Base-by-base conservation (phyloP, 176 grass and related monocot species). In the Avena eriantha region DNA sequence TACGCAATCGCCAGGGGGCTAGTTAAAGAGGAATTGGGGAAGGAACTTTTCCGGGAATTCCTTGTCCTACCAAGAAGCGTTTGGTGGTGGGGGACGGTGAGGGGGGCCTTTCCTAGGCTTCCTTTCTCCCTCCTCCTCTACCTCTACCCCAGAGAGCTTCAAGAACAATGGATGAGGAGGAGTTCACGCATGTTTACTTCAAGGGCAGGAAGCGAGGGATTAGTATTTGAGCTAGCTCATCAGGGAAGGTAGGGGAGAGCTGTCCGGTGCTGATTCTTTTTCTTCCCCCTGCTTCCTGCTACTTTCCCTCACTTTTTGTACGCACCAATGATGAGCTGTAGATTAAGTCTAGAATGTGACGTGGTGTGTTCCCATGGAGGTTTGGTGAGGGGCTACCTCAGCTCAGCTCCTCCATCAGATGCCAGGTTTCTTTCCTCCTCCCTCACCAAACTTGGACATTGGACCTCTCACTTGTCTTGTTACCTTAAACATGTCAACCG, bases 391-490 rank as follows among this genome's bases (percentile, higher is more conserved):
- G 81, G 89, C 48, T 41, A 41, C 39, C 39, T 41, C 39, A 41
- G 39, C 39, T 87, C 49, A 33, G 46, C 85, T 86, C 47, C 69
- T 26, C 10, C 57, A 29, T 81, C 82, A 48, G 90, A 84, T 78
- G 82, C 58, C 81, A 76, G 18, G 89, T 71, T 91, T 70, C 85
- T 90, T 65, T 87, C 84, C 18, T 86, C 24, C 53, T 34, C 43
- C n/a, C 76, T 63, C 61, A 88, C 77, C 90, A 77, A 91, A 88
- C 78, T 56, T 71, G 18, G 85, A 88, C 86, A 31, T 2, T 88
- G 61, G 82, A 91, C 89, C 81, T 74, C 81, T 87, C 60, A 91
- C 85, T 91, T 91, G 89, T 87, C 85, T 75, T 80, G 54, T 47
- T 47, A 47, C 67, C 67, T 70, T 80, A 60, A 69, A 45, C 33